Evolutionary conservation across 2,329 filamentous ascomycete species (phyloP).

Genomic region (Ceratocystiopsis minuta): DNA sequence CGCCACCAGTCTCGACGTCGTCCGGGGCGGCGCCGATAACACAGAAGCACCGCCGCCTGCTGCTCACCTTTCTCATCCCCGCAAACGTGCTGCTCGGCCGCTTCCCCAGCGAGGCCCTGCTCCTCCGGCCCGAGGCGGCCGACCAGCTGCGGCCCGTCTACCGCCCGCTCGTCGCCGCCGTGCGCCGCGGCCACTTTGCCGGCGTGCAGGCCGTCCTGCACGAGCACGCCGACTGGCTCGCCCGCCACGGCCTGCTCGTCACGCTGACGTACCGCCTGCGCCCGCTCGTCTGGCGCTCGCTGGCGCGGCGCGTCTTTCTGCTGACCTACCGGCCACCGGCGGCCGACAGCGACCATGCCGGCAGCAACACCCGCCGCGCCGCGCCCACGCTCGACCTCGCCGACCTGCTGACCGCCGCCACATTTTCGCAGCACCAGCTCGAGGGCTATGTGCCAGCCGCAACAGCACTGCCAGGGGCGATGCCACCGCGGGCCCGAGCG

Average conservation of each 20-base stretch:
- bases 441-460: conserved; percentile 35
- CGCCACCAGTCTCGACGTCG: conserved; percentile 15
- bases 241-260: conserved; percentile 56
- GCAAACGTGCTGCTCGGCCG: conserved; percentile 71
- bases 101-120: conserved; percentile 51
- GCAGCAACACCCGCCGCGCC: conserved; percentile 31
- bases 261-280: conserved; percentile 62
- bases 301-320: conserved; percentile 62
- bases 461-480: neutral
- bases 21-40: conserved; percentile 22
- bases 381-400: conserved; percentile 60
- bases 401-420: conserved; percentile 46
- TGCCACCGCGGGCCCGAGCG: conserved; percentile 15
- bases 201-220: conserved; percentile 54
- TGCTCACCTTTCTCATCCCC: conserved; percentile 70
- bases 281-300: conserved; percentile 65
- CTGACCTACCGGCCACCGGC: conserved; percentile 56
- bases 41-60: conserved; percentile 55
- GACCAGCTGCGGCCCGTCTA: conserved; percentile 47
- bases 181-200: conserved; percentile 52
- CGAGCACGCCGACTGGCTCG: conserved; percentile 51
- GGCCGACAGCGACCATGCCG: conserved; percentile 16
- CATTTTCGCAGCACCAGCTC: conserved; percentile 44
- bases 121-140: conserved; percentile 52
- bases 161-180: conserved; percentile 50